phyloP scores from a whole-genome alignment of 148 eudicot genomes.

The Spergularia marina region DNA sequence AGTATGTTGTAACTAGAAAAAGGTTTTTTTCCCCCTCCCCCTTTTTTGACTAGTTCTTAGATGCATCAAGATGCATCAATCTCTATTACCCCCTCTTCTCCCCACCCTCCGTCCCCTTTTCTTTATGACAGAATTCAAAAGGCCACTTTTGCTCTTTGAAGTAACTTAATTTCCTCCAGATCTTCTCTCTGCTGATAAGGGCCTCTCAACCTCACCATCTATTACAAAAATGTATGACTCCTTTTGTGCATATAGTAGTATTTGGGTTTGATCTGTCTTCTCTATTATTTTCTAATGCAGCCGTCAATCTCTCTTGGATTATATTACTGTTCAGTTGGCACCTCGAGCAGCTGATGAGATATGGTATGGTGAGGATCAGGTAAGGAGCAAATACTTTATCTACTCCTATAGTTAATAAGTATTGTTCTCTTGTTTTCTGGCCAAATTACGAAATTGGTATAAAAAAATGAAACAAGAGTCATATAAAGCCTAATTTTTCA shows the following conservation, averaged over 20 bases:
- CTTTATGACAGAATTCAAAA: background rate
- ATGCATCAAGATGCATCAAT: constrained; percentile 1
- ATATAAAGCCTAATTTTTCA: too few relatives aligned
- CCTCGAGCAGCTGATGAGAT: constrained; percentile 97
- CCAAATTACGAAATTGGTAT: too few relatives aligned
- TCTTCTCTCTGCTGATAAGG: background rate
- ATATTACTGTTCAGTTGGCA: constrained; percentile 85
- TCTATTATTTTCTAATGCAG: constrained; percentile 38
- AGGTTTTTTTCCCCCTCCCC: background rate
- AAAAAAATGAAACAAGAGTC: too few relatives aligned
- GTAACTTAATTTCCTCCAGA: too few relatives aligned
- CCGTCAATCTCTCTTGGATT: constrained; percentile 84
- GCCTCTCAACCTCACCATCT: background rate
- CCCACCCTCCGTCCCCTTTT: background rate
- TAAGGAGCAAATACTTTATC: constrained; percentile 23
- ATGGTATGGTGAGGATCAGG: constrained; percentile 77
- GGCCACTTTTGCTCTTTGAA: background rate
- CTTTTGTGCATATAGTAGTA: background rate
- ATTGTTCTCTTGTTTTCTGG: too few relatives aligned
- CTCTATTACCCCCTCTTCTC: background rate
- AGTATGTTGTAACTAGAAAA: background rate
- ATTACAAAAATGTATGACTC: background rate
- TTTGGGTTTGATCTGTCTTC: background rate
- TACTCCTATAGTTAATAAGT: too few relatives aligned
- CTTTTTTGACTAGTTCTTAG: background rate